Evolutionary conservation across 2,329 filamentous ascomycete species (phyloP), one percentile per base, ranked within the genome.

Genomic region (Ambrosiella cleistominuta): DNA sequence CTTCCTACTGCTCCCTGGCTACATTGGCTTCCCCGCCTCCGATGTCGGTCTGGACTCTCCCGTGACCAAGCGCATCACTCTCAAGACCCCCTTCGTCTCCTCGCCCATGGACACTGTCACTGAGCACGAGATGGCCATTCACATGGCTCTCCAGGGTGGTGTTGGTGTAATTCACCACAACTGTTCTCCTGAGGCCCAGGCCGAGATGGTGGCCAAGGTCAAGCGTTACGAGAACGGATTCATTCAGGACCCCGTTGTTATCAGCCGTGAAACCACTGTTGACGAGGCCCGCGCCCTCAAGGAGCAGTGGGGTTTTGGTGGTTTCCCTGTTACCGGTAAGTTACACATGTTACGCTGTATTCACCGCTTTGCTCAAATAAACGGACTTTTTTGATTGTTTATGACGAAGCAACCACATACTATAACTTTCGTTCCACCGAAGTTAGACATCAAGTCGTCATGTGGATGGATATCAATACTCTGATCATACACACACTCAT

Each of bases 381-480:
- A n/a, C 45, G 11, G 2, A n/a, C 19, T 47, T 47, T 15, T 47
- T 15, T 2, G 13, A 47, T 47, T 13, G n/a, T 57, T 57, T 68
- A 72, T 89, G 87, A 95, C 95, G 93, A 60, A 88, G 78, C 80
- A 77, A 81, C 76, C 78, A 73, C 75, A 77, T 79, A 76, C 73
- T 81, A 86, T 96, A 97, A 97, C 93, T 98, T 98, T 98, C 93
- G 93, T 98, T 98, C 93, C 91, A 91, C 93, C 88, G 88, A 79
- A 94, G 59, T 84, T 85, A 38, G 59, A 60, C 59, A 86, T 83
- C 79, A 62, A 75, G 82, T 79, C 80, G 86, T 88, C 79, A 76
- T 95, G 89, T 80, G 88, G 89, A 27, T 27, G 3, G 27, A 95
- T 60, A 60, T 58, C 44, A 39, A 60, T 60, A 56, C 17, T 73